Evolutionary conservation across 1,284 basidiomycete genomes (phyloP).

Genomic region (Hypsizygus ulmarius): DNA sequence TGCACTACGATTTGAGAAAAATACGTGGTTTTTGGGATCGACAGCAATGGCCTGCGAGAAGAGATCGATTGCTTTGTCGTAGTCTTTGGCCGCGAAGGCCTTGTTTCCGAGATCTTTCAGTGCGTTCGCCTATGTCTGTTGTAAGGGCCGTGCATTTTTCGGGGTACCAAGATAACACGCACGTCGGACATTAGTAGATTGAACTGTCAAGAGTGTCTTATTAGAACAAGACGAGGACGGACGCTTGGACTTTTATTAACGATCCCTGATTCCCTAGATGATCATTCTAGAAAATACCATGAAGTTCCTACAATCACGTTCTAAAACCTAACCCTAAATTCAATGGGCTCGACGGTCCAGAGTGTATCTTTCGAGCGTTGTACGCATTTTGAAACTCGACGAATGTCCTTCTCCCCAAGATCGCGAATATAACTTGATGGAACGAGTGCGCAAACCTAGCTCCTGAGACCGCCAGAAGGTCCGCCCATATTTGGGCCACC

Average conservation of each 20-base stretch:
- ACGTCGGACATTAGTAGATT: conserved; percentile 17
- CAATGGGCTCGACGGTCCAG: neutral
- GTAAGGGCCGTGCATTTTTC: neutral
- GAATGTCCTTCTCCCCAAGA: conserved; percentile 53
- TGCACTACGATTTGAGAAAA: conserved; percentile 93
- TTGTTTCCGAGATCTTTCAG: conserved; percentile 96
- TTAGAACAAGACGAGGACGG: neutral
- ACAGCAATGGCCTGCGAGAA: conserved; percentile 88
- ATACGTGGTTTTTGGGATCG: conserved; percentile 83
- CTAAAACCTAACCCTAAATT: conserved; percentile 19
- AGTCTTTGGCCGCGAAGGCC: conserved; percentile 92
- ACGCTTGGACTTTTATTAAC: conserved; percentile 10
- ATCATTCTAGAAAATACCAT: conserved; percentile 21
- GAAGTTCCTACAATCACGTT: conserved; percentile 10
- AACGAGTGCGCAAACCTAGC: conserved; percentile 54
- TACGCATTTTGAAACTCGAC: conserved; percentile 42
- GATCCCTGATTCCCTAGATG: neutral
- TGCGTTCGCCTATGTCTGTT: conserved; percentile 44
- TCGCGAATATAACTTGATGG: conserved; percentile 57
- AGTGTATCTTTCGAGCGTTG: neutral
- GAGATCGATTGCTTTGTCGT: conserved; percentile 82
- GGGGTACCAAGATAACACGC: neutral
- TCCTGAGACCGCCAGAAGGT: conserved; percentile 45
- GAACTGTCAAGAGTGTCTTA: neutral
- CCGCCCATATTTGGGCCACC: conserved; percentile 61